Base-by-base conservation (phyloP, 2,329 filamentous ascomycete species). In the Fusarium bulbicola region DNA sequence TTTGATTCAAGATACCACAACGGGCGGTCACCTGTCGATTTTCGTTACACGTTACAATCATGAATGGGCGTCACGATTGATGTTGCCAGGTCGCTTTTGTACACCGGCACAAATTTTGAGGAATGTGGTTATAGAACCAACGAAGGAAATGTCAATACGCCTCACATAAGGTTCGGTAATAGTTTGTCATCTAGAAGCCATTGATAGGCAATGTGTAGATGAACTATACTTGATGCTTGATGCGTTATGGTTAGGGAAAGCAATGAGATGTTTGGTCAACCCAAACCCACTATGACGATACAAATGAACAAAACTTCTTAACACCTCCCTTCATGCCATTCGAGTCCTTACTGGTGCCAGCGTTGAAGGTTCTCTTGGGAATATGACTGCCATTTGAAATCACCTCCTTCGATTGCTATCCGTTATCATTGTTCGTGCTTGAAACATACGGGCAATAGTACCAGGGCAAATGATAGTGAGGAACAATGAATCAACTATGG, bases 1-100 rank as follows among this genome's bases (percentile, higher is more conserved):
- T 73, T 61, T 57, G 59, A 65, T 71, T 69, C 60, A 79, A 76
- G 76, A 81, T 81, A 80, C 80, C 79, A 77, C 45, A 53, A 60
- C 62, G 66, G 72, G 72, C 69, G 72, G 74, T 57, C 66, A 61
- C 40, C 66, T 58, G 39, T 77, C 42, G 58, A 68, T 72, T 77
- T 73, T 65, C 57, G 64, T 63, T 64, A 76, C 67, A 63, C 68
- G 74, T 67, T 54, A 76, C 74, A 76, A 78, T 78, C 64, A 79
- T 75, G 74, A 76, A 70, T 58, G 66, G 78, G 67, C 77, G 76
- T 74, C 74, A 69, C 65, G 65, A 67, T 61, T 75, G 61, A 52
- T 74, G 68, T 64, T 69, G 37, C 32, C 59, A 50, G 60, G 49
- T 46, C 54, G 56, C 47, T 49, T 42, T 70, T 64, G 45, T 59